Conservation (phyloP, 2,329 filamentous ascomycete genomes). For the Colletotrichum tofieldiae region DNA sequence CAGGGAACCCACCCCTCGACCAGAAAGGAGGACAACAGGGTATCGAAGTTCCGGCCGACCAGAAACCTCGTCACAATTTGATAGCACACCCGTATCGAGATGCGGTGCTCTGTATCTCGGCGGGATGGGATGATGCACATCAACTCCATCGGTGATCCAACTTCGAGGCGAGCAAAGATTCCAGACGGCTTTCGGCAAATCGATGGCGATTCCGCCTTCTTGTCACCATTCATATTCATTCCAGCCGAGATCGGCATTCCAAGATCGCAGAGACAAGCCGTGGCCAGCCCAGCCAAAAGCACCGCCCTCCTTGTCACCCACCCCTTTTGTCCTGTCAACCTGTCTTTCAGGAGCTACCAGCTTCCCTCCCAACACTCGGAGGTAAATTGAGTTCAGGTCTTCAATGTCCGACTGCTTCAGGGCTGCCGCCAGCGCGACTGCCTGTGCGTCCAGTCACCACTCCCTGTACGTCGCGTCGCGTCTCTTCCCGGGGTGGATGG, state of each 20-base stretch:
- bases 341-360: neutral
- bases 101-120: slow-evolving; percentile 9
- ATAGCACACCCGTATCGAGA: slow-evolving; percentile 1
- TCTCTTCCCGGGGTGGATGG: slow-evolving; percentile 9
- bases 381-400: neutral
- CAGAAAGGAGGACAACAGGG: slow-evolving; percentile 22
- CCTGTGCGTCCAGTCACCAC: slow-evolving; percentile 1
- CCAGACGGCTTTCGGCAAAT: slow-evolving; percentile 32
- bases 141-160: slow-evolving; percentile 11
- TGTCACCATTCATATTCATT: slow-evolving; percentile 4
- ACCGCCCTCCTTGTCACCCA: neutral
- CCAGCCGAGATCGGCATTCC: slow-evolving; percentile 14
- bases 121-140: neutral
- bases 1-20: slow-evolving; percentile 27
- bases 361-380: neutral
- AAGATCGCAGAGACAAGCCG: slow-evolving; percentile 9
- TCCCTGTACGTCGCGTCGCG: slow-evolving; percentile 9
- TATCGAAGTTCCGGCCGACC: slow-evolving; percentile 2
- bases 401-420: neutral
- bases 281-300: neutral
- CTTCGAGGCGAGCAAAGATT: slow-evolving; percentile 20
- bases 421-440: neutral
- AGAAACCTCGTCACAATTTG: neutral
- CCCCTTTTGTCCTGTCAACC: neutral
- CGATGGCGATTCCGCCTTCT: slow-evolving; percentile 12